phyloP scores from a whole-genome alignment of 768 basidiomycete species.

The Mycena pura region DNA sequence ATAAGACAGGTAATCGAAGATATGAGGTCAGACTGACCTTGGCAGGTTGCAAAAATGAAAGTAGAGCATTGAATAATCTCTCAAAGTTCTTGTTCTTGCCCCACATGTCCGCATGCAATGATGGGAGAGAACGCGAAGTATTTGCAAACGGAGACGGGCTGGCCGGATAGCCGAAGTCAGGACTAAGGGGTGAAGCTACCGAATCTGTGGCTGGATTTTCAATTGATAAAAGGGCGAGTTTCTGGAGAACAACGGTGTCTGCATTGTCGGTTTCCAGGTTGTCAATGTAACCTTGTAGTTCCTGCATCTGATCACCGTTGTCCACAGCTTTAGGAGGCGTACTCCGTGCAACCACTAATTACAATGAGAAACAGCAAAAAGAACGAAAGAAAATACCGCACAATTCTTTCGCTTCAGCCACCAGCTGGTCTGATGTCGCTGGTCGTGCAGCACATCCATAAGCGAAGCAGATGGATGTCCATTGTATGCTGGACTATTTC shows the following conservation, averaged over 20 bases:
- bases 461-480: constrained; percentile 57
- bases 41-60: constrained; percentile 64
- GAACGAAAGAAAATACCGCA: constrained; percentile 45
- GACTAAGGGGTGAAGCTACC: constrained; percentile 64
- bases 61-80: constrained; percentile 68
- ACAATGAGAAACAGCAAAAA: constrained; percentile 6
- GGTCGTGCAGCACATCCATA: constrained; percentile 71
- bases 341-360: constrained; percentile 56
- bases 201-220: constrained; percentile 60
- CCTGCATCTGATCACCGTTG: constrained; percentile 48
- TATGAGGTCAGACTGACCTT: constrained; percentile 53
- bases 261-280: constrained; percentile 61
- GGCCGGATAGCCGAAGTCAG: constrained; percentile 54
- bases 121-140: constrained; percentile 47
- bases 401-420: constrained; percentile 80
- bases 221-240: constrained; percentile 67
- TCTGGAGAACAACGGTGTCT: constrained; percentile 64
- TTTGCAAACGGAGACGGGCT: constrained; percentile 65
- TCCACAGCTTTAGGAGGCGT: constrained; percentile 49
- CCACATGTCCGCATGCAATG: constrained; percentile 70
- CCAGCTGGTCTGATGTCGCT: constrained; percentile 79
- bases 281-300: constrained; percentile 60
- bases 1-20: constrained; percentile 9
- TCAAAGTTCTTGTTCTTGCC: constrained; percentile 74
- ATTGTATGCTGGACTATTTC: constrained; percentile 77